A percentile compares a stretch with the other conserved stretches of the same genome.
phyloP scores from a whole-genome alignment of 2,329 filamentous ascomycete species.

The Penicillium psychrosexuale region DNA sequence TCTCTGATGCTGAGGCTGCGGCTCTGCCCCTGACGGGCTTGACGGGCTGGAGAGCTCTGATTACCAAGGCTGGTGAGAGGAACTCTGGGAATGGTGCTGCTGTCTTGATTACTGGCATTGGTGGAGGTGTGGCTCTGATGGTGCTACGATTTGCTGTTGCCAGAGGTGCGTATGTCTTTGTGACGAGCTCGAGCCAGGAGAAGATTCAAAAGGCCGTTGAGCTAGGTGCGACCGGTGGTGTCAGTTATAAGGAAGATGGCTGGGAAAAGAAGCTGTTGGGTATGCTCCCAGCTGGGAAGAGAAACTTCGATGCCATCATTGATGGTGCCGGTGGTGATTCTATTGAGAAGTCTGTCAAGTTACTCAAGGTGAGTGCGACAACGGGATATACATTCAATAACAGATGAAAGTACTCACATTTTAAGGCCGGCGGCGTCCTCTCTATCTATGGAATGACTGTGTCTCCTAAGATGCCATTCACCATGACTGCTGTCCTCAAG shows the following conservation, averaged over 20 bases:
- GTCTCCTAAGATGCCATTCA: constrained; percentile 78
- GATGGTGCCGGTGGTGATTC: constrained; percentile 89
- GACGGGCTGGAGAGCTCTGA: constrained; percentile 79
- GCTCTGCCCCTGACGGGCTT: constrained; percentile 80
- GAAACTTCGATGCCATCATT: constrained; percentile 75
- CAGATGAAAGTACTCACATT: constrained; percentile 12
- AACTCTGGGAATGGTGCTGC: constrained; percentile 60
- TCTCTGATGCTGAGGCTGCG: constrained; percentile 71
- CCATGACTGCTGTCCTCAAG: constrained; percentile 77
- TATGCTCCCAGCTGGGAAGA: constrained; percentile 59
- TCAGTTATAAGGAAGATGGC: constrained; percentile 70
- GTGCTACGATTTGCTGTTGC: constrained; percentile 75
- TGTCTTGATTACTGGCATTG: constrained; percentile 84
- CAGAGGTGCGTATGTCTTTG: constrained; percentile 72
- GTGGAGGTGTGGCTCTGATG: constrained; percentile 84
- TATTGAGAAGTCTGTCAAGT: constrained; percentile 61
- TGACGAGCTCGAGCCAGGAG: constrained; percentile 69
- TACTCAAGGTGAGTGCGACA: constrained; percentile 60
- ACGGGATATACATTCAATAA: neutral
- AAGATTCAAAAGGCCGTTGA: constrained; percentile 70
- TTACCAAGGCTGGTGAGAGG: constrained; percentile 68
- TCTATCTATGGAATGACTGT: constrained; percentile 89
- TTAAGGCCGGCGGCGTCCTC: constrained; percentile 71
- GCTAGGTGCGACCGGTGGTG: constrained; percentile 77
- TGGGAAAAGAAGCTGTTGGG: constrained; percentile 75